A percentile compares a stretch with the other conserved stretches of the same genome.
Evolutionary conservation across 352 stramenopile species (phyloP).

Genomic region (Lagenidium giganteum): DNA sequence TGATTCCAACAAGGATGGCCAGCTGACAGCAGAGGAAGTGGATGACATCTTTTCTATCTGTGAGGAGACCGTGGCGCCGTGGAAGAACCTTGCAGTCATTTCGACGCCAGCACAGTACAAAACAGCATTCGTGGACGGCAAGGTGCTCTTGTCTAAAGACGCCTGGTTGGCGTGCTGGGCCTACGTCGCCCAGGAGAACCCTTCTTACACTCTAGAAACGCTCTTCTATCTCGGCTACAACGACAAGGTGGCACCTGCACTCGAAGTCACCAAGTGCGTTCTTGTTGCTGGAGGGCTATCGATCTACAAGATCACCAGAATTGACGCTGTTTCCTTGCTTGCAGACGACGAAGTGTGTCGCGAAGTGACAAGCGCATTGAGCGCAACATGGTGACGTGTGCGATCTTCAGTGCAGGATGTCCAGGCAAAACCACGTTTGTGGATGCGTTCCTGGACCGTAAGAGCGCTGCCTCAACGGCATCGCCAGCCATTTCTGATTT

Average conservation of each 20-base stretch:
- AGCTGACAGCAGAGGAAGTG: slow-evolving; percentile 60
- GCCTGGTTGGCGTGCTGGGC: slow-evolving; percentile 72
- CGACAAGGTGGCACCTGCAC: slow-evolving; percentile 52
- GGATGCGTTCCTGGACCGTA: slow-evolving; percentile 40
- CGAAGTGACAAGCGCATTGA: slow-evolving; percentile 53
- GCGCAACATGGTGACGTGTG: slow-evolving; percentile 68
- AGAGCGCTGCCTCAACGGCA: slow-evolving; percentile 7
- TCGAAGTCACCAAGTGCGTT: slow-evolving; percentile 68
- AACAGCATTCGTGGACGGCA: slow-evolving; percentile 43
- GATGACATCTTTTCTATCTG: slow-evolving; percentile 83
- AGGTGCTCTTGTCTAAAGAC: slow-evolving; percentile 39
- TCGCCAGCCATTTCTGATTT: slow-evolving; percentile 37
- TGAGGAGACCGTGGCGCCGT: slow-evolving; percentile 59
- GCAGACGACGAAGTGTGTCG: slow-evolving; percentile 46
- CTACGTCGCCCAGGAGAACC: slow-evolving; percentile 72
- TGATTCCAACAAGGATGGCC: slow-evolving; percentile 77
- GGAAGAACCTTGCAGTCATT: slow-evolving; percentile 57
- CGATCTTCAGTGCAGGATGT: slow-evolving; percentile 42
- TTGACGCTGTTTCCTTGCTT: neutral
- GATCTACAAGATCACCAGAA: too few species aligned
- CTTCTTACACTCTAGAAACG: slow-evolving; percentile 64
- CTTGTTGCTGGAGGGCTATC: too few species aligned
- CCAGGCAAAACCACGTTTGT: slow-evolving; percentile 54
- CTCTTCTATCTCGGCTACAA: slow-evolving; percentile 84
- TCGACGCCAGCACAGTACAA: slow-evolving; percentile 54